Base-by-base conservation (phyloP, 371 early-diverging fungal genomes). In the Nematocida displodere region DNA sequence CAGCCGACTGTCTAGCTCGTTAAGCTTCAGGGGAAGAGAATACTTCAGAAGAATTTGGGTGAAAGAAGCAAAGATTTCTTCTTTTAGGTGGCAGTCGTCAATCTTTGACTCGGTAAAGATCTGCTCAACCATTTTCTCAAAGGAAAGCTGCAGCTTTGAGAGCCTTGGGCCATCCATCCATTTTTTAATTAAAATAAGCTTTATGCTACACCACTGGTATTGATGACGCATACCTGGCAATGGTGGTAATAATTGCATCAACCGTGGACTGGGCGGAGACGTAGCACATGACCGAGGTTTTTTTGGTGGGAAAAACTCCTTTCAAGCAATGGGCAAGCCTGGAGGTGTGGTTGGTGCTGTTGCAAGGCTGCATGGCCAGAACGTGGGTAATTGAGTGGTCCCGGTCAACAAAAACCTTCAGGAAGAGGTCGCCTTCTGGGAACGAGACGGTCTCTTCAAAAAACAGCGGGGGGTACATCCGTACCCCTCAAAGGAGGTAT, bases 41-140 rank as follows among this genome's bases (percentile, higher is more conserved):
- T 71, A 71, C 62, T 71, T 71, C n/a, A 71, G 29, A 34, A 71
- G 75, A 5, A 71, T 64, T 54, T 71, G 75, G 1, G 56, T 58
- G 37, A 71, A 58, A 20, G 40, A 39, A 29, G 75, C 34, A 26
- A 44, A n/a, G 11, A 71, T 37, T 1, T 71, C 75, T 40, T 71
- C 75, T 71, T 61, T 71, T 11, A 62, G 36, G 4, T n/a, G 26
- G 20, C 7, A 2, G 29, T 47, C 36, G 5, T 31, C 26, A 11
- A 49, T 61, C 22, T 71, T 20, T 58, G 39, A 42, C 29, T 71
- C 75, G 22, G 34, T n/a, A 8, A 58, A 44, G 8, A 71, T 44
- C 46, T 71, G 75, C 15, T 17, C 39, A 26, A 71, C 24, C 62
- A 61, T 61, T 34, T 71, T 71, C 17, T 71, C 75, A 58, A 58